A percentile compares a stretch with the other conserved stretches of the same genome.
Conservation (phyloP, 2,329 filamentous ascomycete species). For the Trichophyton simii region DNA sequence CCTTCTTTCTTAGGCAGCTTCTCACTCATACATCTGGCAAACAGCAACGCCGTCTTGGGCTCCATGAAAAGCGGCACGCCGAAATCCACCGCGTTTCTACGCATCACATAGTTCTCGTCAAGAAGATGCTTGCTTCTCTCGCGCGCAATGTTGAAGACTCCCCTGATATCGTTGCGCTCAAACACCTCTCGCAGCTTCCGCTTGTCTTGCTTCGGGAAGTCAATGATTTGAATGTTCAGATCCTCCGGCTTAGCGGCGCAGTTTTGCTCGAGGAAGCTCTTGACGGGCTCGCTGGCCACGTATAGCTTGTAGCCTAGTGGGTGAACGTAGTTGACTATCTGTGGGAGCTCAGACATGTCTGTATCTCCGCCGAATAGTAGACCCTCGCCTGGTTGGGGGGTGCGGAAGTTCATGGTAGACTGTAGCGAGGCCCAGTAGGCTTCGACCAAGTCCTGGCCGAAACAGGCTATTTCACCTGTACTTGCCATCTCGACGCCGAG, state of each 20-base stretch:
- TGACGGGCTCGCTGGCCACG: slow-evolving; percentile 69
- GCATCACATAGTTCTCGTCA: slow-evolving; percentile 97
- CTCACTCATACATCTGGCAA: slow-evolving; percentile 92
- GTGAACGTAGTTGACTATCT: slow-evolving; percentile 73
- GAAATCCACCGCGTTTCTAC: slow-evolving; percentile 95
- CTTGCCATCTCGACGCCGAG: slow-evolving; percentile 95
- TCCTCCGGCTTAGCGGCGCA: slow-evolving; percentile 43
- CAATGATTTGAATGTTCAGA: slow-evolving; percentile 73
- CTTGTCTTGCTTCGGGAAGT: slow-evolving; percentile 96
- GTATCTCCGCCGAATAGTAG: slow-evolving; percentile 85
- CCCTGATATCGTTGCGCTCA: slow-evolving; percentile 89
- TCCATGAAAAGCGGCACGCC: slow-evolving; percentile 98
- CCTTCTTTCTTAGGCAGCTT: slow-evolving; percentile 83
- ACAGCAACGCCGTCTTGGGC: slow-evolving; percentile 91
- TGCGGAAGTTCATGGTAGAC: slow-evolving; percentile 97
- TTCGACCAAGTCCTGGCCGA: slow-evolving; percentile 88
- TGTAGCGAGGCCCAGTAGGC: slow-evolving; percentile 96
- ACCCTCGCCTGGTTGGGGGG: slow-evolving; percentile 88
- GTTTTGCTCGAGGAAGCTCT: slow-evolving; percentile 64
- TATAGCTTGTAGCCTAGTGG: slow-evolving; percentile 92
- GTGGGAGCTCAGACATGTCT: slow-evolving; percentile 56
- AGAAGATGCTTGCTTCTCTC: slow-evolving; percentile 68
- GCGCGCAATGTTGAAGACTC: slow-evolving; percentile 88
- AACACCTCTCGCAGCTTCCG: slow-evolving; percentile 87
- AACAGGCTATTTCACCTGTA: slow-evolving; percentile 97